Evolutionary conservation across 352 stramenopile genomes (phyloP).

Genomic region (Globisporangium megalacanthum): DNA sequence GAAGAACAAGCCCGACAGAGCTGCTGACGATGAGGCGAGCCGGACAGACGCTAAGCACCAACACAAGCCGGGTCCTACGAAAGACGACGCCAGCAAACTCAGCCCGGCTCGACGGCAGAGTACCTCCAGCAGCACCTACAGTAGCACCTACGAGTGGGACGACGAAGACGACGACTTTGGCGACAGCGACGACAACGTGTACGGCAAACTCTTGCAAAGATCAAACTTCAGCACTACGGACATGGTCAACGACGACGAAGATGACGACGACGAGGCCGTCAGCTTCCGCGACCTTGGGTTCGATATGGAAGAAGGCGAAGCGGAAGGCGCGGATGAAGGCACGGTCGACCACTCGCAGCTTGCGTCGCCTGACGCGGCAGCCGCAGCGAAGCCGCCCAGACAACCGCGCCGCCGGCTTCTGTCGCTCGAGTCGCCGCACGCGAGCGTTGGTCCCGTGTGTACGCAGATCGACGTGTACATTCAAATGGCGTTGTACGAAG

Average conservation of each 20-base stretch:
- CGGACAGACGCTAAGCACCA: not conserved
- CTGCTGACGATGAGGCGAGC: not conserved
- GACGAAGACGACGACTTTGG: not conserved
- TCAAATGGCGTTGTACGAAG: slow-evolving; percentile 93
- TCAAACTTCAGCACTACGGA: not conserved
- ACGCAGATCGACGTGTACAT: slow-evolving; percentile 87
- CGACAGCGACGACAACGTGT: not conserved
- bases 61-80: not conserved
- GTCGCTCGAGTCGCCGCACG: slow-evolving; percentile 17
- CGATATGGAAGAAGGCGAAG: slow-evolving; percentile 30
- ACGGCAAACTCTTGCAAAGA: not conserved
- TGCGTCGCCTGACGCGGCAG: not conserved
- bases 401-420: slow-evolving; percentile 4
- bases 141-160: slow-evolving; percentile 3
- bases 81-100: not conserved
- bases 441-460: slow-evolving; percentile 26
- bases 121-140: slow-evolving; percentile 2
- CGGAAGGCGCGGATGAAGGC: not conserved
- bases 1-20: not conserved
- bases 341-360: not conserved
- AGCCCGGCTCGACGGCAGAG: slow-evolving; percentile 13
- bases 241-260: slow-evolving; percentile 19
- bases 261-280: slow-evolving; percentile 20
- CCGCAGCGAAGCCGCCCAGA: not conserved
- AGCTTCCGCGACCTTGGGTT: slow-evolving; percentile 57